phyloP scores from a whole-genome alignment of 2,329 filamentous ascomycete species.

The Colletotrichum lini region DNA sequence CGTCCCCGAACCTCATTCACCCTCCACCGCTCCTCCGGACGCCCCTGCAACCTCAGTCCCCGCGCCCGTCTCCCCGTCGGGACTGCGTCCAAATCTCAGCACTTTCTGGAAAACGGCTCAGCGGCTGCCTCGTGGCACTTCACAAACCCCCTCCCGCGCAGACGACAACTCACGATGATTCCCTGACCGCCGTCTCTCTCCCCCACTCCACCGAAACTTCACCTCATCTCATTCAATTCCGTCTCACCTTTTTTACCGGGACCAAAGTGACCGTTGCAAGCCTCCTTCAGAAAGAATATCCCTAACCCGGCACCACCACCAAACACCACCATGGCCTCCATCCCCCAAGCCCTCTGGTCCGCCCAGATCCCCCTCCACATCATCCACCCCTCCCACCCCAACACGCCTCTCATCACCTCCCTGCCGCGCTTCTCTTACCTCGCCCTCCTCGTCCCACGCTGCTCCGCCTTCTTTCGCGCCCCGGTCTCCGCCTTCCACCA shows the following conservation, averaged over 20 bases:
- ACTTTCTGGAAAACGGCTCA: not conserved
- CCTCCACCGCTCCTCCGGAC: conserved; percentile 9
- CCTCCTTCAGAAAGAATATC: no score
- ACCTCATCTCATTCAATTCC: not conserved
- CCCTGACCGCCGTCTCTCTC: conserved; percentile 5
- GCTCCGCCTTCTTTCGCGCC: conserved; percentile 66
- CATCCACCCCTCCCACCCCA: conserved; percentile 63
- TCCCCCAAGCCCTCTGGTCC: conserved; percentile 67
- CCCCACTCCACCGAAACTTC: not conserved
- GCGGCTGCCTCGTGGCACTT: not conserved
- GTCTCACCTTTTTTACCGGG: not conserved
- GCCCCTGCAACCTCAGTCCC: conserved; percentile 19
- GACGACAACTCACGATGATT: conserved; percentile 4
- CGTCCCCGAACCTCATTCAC: conserved; percentile 6
- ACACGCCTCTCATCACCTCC: conserved; percentile 65
- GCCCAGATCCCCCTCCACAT: conserved; percentile 69
- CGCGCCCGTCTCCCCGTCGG: not conserved
- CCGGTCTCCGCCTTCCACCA: conserved; percentile 73
- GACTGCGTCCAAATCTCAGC: no score
- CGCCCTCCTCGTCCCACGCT: conserved; percentile 69
- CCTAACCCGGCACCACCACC: no score
- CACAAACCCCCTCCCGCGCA: not conserved
- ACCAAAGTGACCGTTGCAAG: no score
- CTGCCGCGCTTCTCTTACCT: conserved; percentile 74
- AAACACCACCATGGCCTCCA: conserved; percentile 41